Evolutionary conservation across 352 stramenopile genomes (phyloP), one percentile per base, ranked within the genome.

Genomic region (Pythium brachiatum): DNA sequence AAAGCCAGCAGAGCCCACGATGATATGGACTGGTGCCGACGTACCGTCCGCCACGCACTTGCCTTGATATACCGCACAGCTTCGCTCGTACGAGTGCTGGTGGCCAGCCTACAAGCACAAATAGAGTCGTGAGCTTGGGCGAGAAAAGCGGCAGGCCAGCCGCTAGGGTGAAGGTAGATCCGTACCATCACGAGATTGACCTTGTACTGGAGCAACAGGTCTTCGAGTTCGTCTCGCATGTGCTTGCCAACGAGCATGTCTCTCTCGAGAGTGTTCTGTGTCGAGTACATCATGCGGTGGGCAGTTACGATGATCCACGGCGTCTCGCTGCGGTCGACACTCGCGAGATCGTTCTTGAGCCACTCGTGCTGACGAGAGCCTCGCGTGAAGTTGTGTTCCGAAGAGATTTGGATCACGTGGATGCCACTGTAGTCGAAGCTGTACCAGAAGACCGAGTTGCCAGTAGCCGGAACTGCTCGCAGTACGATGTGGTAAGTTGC

Each of bases 291-390:
- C 66, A 96, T 95, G 7, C 92, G 79, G 75, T 98, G 92, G 2
- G 79, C 76, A 52, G 94, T 96, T 7, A 98, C 51, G 32, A 98
- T 73, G 7, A 98, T 67, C 92, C 92, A 98, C 18, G 94, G 94
- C 13, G 88, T 97, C 15, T 79, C 60, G 6, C 12, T 85, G 47
- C 94, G 76, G 72, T 98, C 71, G 2, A 98, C 79, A 20, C 60
- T 65, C 41, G 72, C 50, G 31, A 98, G 73, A 66, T 97, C 88
- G 7, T 66, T 60, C 51, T 89, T 58, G 34, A 98, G 75, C 83
- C 90, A 98, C 41, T 78, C 55, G 54, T 95, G 92, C 69, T 98
- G 94, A 38, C 70, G 56, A 7, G 88, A 97, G 46, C 88, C 89
- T 57, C 64, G 67, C 1, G 82, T 89, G 68, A 94, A 85, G 72